Evolutionary conservation across 179 eudicot species (phyloP).

Genomic region (Silene coronaria): DNA sequence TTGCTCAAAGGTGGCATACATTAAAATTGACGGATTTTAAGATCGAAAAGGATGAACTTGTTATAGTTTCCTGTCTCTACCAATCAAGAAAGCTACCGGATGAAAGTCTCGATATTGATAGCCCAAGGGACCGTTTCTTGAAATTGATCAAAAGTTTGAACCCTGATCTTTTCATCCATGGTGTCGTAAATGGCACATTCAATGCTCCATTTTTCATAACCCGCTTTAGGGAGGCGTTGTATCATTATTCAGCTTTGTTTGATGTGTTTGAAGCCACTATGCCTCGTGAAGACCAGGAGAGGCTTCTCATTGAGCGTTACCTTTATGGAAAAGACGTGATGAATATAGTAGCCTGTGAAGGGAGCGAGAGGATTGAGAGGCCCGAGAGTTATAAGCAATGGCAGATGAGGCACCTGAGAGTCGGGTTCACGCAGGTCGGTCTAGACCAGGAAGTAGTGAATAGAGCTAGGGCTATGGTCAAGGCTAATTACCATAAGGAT

Average conservation of each 20-base stretch:
- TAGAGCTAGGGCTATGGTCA: conserved; percentile 34
- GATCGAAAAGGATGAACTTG: conserved; percentile 25
- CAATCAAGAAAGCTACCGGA: conserved; percentile 36
- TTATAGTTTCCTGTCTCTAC: conserved; percentile 32
- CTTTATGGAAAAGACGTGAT: conserved; percentile 40
- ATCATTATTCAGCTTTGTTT: conserved; percentile 40
- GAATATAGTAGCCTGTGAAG: conserved; percentile 54
- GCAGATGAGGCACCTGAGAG: conserved; percentile 37
- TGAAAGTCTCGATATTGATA: conserved; percentile 33
- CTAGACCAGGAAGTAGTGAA: conserved; percentile 28
- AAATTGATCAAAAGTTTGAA: conserved; percentile 33
- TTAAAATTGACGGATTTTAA: conserved; percentile 26
- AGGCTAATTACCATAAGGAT: conserved; percentile 39
- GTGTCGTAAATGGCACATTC: conserved; percentile 39
- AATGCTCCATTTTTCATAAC: conserved; percentile 51
- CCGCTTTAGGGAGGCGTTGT: conserved; percentile 46
- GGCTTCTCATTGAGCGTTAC: conserved; percentile 34
- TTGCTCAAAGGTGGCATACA: conserved; percentile 39
- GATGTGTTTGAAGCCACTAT: conserved; percentile 40
- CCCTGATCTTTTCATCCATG: conserved; percentile 44
- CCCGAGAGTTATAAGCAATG: conserved; percentile 60
- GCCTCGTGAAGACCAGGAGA: conserved; percentile 33
- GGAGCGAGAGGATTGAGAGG: conserved; percentile 45
- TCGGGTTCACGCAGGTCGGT: conserved; percentile 35
- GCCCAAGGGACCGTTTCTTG: conserved; percentile 43